Base-by-base conservation (phyloP, 2,329 filamentous ascomycete species). In the Phaeosphaeriaceae sp. region DNA sequence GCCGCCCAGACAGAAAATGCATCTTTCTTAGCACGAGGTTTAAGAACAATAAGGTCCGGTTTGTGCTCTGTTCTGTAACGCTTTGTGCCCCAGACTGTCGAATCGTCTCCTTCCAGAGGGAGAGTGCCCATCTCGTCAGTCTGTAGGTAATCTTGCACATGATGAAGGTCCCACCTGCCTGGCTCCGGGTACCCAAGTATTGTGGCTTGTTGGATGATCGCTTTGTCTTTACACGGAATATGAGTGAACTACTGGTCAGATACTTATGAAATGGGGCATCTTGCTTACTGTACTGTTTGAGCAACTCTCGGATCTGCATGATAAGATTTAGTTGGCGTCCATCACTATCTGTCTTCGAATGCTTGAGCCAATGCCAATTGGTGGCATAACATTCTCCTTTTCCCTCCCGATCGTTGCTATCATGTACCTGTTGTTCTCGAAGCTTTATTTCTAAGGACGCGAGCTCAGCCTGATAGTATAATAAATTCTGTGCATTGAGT, bases 1-100 rank as follows among this genome's bases (percentile, higher is more conserved):
- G 48, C 48, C 5, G 50, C 46, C 56, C 56, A 63, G 3, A 26
- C 46, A 3, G 62, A 63, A 33, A 65, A 63, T 20, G 52, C 26
- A 34, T 65, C 62, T 20, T 53, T 47, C 15, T 53, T 52, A 11
- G 30, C 39, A 7, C 61, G 51, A 9, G 58, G 53, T 4, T 49
- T 30, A 2, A 63, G 42, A 1, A 48, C 28, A 13, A 62, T 42
- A 9, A 60, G 40, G 15, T 65, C 60, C 0, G 47, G 48, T 32
- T 34, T 44, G 28, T 54, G 21, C 9, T 18, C 30, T 11, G 42
- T 48, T n/a, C 32, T 40, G 9, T 45, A 12, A 3, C 12, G 1
- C 4, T 26, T 29, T 1, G 50, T 51, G 2, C 58, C 59, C 58
- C 56, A 62, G 11, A 53, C 39, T 2, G 7, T 32, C 2, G 42